Conservation (phyloP, 306 rosid species). For the Ormosia emarginata region DNA sequence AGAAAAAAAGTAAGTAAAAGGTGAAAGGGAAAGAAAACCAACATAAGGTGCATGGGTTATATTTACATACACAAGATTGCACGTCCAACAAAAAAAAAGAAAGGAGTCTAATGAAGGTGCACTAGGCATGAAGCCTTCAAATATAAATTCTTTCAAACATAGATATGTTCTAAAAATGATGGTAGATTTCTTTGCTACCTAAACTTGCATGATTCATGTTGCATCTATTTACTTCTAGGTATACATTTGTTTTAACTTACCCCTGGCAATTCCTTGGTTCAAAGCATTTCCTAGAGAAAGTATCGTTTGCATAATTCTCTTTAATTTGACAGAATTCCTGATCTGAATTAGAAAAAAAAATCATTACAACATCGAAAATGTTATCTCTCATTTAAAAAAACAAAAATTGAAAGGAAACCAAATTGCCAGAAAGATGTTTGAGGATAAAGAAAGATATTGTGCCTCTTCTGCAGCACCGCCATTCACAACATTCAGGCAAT, state of each 20-base stretch:
- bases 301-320: too few species aligned
- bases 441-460: conserved; percentile 26
- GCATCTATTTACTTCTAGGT: conserved; percentile 19
- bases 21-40: conserved; percentile 8
- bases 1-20: neutral
- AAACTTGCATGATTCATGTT: neutral
- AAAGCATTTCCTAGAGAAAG: too few species aligned
- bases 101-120: neutral
- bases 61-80: conserved; percentile 12
- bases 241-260: conserved; percentile 17
- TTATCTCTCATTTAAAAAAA: neutral
- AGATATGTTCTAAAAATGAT: neutral
- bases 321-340: too few species aligned
- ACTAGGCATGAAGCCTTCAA: neutral
- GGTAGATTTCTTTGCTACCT: neutral
- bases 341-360: conserved; percentile 25
- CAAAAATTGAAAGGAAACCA: neutral
- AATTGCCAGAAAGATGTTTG: conserved; percentile 18
- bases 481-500: conserved; percentile 63
- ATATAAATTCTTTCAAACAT: neutral
- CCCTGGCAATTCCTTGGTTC: too few species aligned
- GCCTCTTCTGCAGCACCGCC: conserved; percentile 86
- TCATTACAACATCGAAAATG: conserved; percentile 18
- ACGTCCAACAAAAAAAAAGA: neutral
- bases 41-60: neutral